Evolutionary conservation across 495 filamentous ascomycete species (phyloP), one percentile per base, ranked within the genome.

Genomic region (Neurospora sp.): DNA sequence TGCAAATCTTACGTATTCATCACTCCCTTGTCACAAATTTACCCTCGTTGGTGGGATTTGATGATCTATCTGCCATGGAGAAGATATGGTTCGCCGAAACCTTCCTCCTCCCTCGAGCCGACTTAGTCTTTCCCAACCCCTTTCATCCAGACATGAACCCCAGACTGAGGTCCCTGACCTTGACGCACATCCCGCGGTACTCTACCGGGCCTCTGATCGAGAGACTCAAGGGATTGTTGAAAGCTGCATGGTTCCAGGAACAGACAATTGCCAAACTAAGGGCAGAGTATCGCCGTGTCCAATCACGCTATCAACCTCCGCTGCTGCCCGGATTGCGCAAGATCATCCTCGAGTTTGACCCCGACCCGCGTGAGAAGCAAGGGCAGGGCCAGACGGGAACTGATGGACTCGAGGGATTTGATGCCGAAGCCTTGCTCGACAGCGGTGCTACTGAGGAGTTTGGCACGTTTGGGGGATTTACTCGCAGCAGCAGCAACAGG

Each of bases 21-120:
- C 85, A 87, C 70, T 87, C 85, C 0, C 76, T 87, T 5, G 83
- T 86, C 4, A 87, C 85, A 0, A 80, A 83, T 20, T 77, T 85
- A 5, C 79, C 79, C 9, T 74, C 80, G 1, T 61, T 87, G 0
- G 71, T 75, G 6, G 72, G 74, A 0, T 65, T 65, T 16, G 71
- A 75, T 0, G 75, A 73, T 10, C 68, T 81, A 8, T 70, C 79
- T 2, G 71, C 76, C 9, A 68, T 77, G 70, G 73, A 72, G 7
- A 74, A 74, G 31, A 48, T 76, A 44, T 83, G 78, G 73, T 70
- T 84, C 2, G 81, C 83, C 10, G 85, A 87, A 71, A 80, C 74
- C 4, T 71, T 73, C 18, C 69, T 86, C 42, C 80, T 79, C 45
- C 77, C 75, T 40, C 76, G 78, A 37, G 79, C 81, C 10, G 78